phyloP scores from a whole-genome alignment of 148 eudicot genomes.

The Bassia scoparia region DNA sequence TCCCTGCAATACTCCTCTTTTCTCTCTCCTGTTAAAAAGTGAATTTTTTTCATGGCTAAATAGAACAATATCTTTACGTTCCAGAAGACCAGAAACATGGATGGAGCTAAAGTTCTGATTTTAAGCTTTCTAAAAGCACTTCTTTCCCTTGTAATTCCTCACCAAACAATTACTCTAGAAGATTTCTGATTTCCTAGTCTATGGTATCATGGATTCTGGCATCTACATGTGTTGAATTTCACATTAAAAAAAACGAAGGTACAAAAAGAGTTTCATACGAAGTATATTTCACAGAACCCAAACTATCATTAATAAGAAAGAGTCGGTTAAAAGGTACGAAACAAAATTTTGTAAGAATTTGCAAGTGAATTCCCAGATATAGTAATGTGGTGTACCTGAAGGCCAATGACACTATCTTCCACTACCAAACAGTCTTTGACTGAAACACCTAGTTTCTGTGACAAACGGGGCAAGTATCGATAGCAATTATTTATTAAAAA shows the following conservation, averaged over 20 bases:
- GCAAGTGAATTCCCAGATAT: no score
- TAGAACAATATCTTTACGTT: not conserved
- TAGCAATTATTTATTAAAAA: not conserved
- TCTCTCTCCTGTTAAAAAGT: not conserved
- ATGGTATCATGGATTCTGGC: not conserved
- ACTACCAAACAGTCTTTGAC: conserved; percentile 75
- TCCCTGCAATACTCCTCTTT: not conserved
- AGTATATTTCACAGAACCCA: not conserved
- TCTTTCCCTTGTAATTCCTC: not conserved
- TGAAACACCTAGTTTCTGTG: conserved; percentile 72
- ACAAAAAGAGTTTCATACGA: not conserved
- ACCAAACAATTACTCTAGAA: not conserved
- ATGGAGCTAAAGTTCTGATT: not conserved
- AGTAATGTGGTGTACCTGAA: conserved; percentile 60
- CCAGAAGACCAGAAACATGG: not conserved
- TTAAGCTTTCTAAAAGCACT: not conserved
- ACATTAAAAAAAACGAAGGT: no score
- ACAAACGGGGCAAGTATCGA: conserved; percentile 11
- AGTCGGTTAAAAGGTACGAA: not conserved
- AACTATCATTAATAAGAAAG: not conserved
- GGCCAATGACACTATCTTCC: conserved; percentile 94
- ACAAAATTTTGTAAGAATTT: not conserved
- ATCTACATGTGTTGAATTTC: not conserved
- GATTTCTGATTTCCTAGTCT: not conserved
- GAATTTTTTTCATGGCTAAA: not conserved